A percentile compares a stretch with the other conserved stretches of the same genome.
Conservation (phyloP, 108 stramenopile species). For the Skeletonema potamos region DNA sequence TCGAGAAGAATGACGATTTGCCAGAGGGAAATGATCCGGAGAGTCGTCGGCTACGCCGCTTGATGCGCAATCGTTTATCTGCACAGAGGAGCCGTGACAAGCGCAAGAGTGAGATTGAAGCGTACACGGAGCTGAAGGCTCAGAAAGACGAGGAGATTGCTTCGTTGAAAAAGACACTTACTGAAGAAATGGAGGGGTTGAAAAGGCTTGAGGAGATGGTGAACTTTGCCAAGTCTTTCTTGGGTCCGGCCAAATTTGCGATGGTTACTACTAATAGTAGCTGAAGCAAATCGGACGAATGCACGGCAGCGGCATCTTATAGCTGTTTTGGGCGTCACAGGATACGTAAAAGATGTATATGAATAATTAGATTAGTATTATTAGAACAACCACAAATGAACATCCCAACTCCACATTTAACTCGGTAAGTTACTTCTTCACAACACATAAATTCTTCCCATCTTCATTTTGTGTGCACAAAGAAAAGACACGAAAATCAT, state of each 20-base stretch:
- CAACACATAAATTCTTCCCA: too few relatives aligned
- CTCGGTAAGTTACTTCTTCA: too few relatives aligned
- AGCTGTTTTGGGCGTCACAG: too few relatives aligned
- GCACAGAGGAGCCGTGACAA: conserved; percentile 4
- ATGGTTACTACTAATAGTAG: background rate
- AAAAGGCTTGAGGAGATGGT: background rate
- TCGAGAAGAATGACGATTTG: background rate
- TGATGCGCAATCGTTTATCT: conserved; percentile 1
- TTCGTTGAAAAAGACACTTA: background rate
- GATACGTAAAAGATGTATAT: too few relatives aligned
- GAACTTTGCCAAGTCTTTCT: background rate
- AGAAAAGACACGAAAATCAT: too few relatives aligned
- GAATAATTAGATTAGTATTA: too few relatives aligned
- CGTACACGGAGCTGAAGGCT: background rate
- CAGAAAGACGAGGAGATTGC: conserved; percentile 1
- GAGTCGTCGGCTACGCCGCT: background rate
- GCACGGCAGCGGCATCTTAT: too few relatives aligned
- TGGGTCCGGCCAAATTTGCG: background rate
- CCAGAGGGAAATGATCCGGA: background rate
- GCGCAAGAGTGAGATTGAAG: background rate
- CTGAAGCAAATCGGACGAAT: background rate
- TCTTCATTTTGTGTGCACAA: too few relatives aligned
- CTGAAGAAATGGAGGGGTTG: background rate
- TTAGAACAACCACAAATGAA: too few relatives aligned
- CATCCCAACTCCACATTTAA: too few relatives aligned